Evolutionary conservation across 208 protist genomes (phyloP), one percentile per base, ranked within the genome.

Genomic region (Strigomonas culicis): DNA sequence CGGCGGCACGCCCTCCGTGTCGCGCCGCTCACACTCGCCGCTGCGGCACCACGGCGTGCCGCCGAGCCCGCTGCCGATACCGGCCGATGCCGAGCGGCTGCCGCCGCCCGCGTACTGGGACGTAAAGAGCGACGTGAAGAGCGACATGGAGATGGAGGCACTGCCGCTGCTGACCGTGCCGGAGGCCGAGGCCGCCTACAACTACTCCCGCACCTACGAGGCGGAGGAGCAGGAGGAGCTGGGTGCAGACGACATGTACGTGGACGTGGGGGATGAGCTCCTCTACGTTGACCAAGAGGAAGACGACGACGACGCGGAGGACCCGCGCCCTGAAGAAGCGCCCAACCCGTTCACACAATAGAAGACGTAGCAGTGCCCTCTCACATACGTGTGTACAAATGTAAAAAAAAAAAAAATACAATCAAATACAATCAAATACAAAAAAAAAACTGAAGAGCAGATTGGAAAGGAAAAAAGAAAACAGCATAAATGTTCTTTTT

Each of bases 1-100:
- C 15, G 66, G 60, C 2, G 68, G 74, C 2, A 82, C 79, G 52
- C 79, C 49, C 32, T 63, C 68, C 4, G 79, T 78, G 24, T 82
- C 79, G 13, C 73, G 51, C 63, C 74, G 75, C 56, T 80, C 75
- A 17, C 75, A 64, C 72, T 86, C 79, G 7, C 75, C 73, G 43
- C 43, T 57, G 28, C 72, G 66, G 36, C 46, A 50, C 10, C 22
- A 34, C 7, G 46, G 50, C 21, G 11, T 27, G 50, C n/a, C n/a
- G n/a, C n/a, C n/a, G n/a, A n/a, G n/a, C n/a, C n/a, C n/a, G n/a
- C n/a, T n/a, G n/a, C n/a, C n/a, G n/a, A n/a, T n/a, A n/a, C n/a
- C n/a, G n/a, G n/a, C n/a, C n/a, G n/a, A n/a, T n/a, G n/a, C n/a
- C n/a, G n/a, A n/a, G n/a, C n/a, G n/a, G n/a, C n/a, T n/a, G n/a